Evolutionary conservation across 108 stramenopile genomes (phyloP), one percentile per base, ranked within the genome.

Genomic region (Fragilaria crotonensis): DNA sequence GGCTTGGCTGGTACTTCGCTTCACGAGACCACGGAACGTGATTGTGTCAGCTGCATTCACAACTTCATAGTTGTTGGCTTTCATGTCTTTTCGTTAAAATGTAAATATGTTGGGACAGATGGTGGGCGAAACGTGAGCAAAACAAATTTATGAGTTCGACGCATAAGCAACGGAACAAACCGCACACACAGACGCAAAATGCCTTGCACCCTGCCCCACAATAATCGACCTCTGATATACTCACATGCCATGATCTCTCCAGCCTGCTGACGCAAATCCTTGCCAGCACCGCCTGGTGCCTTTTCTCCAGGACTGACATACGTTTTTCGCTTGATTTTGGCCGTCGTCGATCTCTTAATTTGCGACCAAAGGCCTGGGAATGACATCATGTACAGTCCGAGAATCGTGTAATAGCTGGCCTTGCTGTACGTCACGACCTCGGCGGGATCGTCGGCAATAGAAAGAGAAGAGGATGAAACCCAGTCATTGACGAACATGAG

Each of bases 201-300:
- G 17, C 14, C 17, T 44, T 17, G 9, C 41, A 14, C n/a, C 14
- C 41, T 44, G 14, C 17, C 14, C 17, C 17, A 17, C 41, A 44
- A 44, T 44, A 44, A 9, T 44, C 9, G 41, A 44, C 9, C 17
- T 9, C 17, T 14, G 17, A 27, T 30, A 18, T 50, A 83, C 74
- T 78, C 58, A 85, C 81, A 94, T n/a, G 94, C 94, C 94, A 95
- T 95, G 50, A 95, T 90, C 66, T 95, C 94, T 52, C 89, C 90
- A 45, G 94, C 90, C 59, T 90, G 84, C 54, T 86, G 80, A n/a
- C 89, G 63, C 46, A 86, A 59, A 28, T 72, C 60, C 56, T 81
- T 83, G 21, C 77, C 84, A 25, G 59, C 72, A n/a, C n/a, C n/a
- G 30, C 69, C 63, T 19, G 62, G 33, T 1, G 50, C 67, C 0